phyloP scores from a whole-genome alignment of 2,329 filamentous ascomycete species.

The Clarireedia sp. region DNA sequence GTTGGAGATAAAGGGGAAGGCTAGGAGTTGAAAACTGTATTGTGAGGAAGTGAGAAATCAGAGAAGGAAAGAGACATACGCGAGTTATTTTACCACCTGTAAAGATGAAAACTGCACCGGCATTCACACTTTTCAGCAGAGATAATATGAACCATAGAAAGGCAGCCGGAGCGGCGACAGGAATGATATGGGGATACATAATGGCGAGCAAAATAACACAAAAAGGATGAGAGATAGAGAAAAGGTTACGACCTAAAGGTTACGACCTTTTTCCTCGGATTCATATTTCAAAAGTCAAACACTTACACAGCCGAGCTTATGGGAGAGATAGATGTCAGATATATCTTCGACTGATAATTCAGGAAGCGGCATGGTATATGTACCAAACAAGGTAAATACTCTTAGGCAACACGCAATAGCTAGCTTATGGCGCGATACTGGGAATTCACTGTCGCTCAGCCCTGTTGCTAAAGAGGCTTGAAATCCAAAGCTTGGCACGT shows the following conservation, averaged over 20 bases:
- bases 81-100: slow-evolving; percentile 1
- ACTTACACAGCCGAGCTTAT: too few relatives aligned
- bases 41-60: background rate
- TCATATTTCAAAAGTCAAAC: too few relatives aligned
- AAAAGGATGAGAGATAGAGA: background rate
- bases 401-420: too few relatives aligned
- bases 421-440: too few relatives aligned
- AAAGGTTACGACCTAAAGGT: background rate
- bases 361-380: too few relatives aligned
- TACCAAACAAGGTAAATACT: too few relatives aligned
- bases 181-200: background rate
- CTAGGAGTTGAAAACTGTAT: background rate
- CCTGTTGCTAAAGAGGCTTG: too few relatives aligned
- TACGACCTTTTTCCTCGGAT: too few relatives aligned
- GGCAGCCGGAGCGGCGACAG: background rate
- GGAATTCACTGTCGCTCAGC: too few relatives aligned
- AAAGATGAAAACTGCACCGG: background rate
- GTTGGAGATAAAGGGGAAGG: background rate
- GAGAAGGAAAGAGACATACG: background rate
- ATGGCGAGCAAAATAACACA: background rate
- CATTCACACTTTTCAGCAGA: background rate
- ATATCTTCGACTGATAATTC: too few relatives aligned
- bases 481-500: too few relatives aligned
- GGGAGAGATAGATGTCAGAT: too few relatives aligned
- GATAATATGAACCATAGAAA: background rate